phyloP scores from a whole-genome alignment of 176 grass and related monocot genomes.

The Rhynchospora breviuscula region DNA sequence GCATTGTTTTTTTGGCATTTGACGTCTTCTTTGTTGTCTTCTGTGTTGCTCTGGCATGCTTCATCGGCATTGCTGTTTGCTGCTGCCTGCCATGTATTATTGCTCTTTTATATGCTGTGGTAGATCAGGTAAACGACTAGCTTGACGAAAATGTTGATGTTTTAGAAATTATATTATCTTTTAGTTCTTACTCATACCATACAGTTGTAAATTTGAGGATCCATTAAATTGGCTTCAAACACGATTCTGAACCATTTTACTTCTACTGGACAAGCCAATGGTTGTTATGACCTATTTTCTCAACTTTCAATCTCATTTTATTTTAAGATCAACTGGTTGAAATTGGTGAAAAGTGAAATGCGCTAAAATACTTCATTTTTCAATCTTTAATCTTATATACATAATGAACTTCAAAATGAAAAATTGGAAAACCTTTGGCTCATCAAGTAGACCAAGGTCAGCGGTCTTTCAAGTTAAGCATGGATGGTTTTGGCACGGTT shows the following conservation, averaged over 20 bases:
- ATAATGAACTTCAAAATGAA: neutral
- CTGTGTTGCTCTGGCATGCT: slow-evolving; percentile 78
- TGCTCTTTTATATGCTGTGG: slow-evolving; percentile 81
- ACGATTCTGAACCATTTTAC: neutral
- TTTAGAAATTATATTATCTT: slow-evolving; percentile 3
- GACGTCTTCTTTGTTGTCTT: slow-evolving; percentile 95
- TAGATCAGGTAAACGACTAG: slow-evolving; percentile 54
- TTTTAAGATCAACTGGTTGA: too few species aligned
- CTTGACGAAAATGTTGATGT: neutral
- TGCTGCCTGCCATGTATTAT: slow-evolving; percentile 98
- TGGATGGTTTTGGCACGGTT: neutral
- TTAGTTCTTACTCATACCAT: neutral
- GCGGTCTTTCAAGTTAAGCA: neutral
- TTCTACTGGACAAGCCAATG: neutral
- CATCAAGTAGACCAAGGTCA: neutral
- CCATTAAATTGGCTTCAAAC: neutral
- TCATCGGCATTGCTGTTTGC: slow-evolving; percentile 90
- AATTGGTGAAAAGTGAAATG: neutral
- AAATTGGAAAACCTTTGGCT: neutral
- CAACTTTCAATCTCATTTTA: neutral
- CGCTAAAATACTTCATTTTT: neutral
- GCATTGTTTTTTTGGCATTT: slow-evolving; percentile 88
- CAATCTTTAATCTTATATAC: neutral
- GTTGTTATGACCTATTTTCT: neutral
- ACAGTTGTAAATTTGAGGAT: neutral